Evolutionary conservation across 1,284 basidiomycete species (phyloP).

Genomic region (Singerocomus inundabilis): DNA sequence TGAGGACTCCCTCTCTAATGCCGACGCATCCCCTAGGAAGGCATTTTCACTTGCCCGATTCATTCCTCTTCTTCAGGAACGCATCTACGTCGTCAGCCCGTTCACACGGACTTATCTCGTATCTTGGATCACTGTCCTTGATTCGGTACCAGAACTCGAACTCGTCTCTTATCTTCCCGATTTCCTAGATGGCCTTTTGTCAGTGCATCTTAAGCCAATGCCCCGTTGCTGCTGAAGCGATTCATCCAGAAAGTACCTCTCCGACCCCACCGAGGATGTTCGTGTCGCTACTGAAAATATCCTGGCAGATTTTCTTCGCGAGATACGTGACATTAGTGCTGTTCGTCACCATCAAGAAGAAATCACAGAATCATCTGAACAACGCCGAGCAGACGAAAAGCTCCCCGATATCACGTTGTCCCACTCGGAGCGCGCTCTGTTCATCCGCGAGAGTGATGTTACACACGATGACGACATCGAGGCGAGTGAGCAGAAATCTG

Average conservation of each 20-base stretch:
- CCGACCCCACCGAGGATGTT: slow-evolving; percentile 94
- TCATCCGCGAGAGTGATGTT: slow-evolving; percentile 54
- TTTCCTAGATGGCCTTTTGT: slow-evolving; percentile 93
- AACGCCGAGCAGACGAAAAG: slow-evolving; percentile 43
- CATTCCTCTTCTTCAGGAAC: slow-evolving; percentile 89
- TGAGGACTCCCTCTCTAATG: slow-evolving; percentile 48
- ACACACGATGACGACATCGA: slow-evolving; percentile 45
- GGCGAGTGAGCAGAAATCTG: slow-evolving; percentile 45
- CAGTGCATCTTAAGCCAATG: slow-evolving; percentile 36
- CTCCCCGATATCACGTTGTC: slow-evolving; percentile 50
- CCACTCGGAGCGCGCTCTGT: slow-evolving; percentile 48
- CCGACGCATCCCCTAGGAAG: slow-evolving; percentile 50
- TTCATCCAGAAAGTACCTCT: slow-evolving; percentile 80
- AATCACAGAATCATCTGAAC: slow-evolving; percentile 42
- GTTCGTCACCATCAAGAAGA: slow-evolving; percentile 67
- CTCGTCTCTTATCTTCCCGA: slow-evolving; percentile 93
- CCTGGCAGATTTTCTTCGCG: slow-evolving; percentile 88
- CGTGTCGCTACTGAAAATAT: slow-evolving; percentile 89
- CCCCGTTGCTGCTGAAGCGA: slow-evolving; percentile 12
- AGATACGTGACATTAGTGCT: slow-evolving; percentile 83
- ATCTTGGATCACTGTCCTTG: slow-evolving; percentile 94
- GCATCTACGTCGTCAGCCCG: slow-evolving; percentile 94
- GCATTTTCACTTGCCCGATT: slow-evolving; percentile 95
- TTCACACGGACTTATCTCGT: slow-evolving; percentile 96
- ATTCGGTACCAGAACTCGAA: slow-evolving; percentile 96